Percentiles rank a stretch among this genome's conserved stretches.
phyloP scores from a whole-genome alignment of 2,329 filamentous ascomycete genomes.

The Calonectria hawksworthii region DNA sequence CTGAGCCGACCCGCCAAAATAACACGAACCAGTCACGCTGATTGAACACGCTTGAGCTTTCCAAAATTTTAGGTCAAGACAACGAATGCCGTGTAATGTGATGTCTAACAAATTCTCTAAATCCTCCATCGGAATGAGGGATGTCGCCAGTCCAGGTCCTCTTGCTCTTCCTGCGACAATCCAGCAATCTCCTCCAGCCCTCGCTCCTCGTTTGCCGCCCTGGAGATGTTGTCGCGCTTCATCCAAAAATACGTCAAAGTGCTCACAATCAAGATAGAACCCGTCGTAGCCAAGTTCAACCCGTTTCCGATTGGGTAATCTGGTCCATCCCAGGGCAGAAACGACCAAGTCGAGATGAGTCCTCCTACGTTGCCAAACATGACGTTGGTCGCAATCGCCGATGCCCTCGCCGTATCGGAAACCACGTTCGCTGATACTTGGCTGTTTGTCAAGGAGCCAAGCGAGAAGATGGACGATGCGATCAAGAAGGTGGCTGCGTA shows the following conservation, averaged over 20 bases:
- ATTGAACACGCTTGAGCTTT: neutral
- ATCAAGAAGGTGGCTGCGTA: constrained; percentile 74
- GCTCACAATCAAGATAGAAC: neutral
- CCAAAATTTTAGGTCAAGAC: neutral
- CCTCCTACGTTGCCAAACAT: constrained; percentile 66
- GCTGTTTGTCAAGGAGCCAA: constrained; percentile 59
- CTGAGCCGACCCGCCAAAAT: neutral
- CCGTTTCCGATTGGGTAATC: constrained; percentile 77
- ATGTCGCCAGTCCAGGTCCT: neutral
- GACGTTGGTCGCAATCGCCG: constrained; percentile 38
- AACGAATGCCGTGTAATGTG: neutral
- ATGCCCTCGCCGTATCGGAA: constrained; percentile 36
- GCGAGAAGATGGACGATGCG: constrained; percentile 30
- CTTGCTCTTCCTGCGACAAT: neutral
- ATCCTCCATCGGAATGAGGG: constrained; percentile 4
- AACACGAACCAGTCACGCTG: neutral
- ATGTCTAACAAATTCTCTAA: neutral
- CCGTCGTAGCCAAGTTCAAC: constrained; percentile 55
- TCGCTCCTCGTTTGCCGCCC: neutral
- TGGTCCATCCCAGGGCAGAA: constrained; percentile 73
- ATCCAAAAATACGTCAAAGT: neutral
- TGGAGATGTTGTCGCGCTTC: neutral
- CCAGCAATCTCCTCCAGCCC: neutral
- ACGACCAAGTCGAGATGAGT: constrained; percentile 74
- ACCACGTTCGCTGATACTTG: constrained; percentile 33